phyloP scores from a whole-genome alignment of 176 grass and related monocot genomes.

The Rhynchospora pubera region DNA sequence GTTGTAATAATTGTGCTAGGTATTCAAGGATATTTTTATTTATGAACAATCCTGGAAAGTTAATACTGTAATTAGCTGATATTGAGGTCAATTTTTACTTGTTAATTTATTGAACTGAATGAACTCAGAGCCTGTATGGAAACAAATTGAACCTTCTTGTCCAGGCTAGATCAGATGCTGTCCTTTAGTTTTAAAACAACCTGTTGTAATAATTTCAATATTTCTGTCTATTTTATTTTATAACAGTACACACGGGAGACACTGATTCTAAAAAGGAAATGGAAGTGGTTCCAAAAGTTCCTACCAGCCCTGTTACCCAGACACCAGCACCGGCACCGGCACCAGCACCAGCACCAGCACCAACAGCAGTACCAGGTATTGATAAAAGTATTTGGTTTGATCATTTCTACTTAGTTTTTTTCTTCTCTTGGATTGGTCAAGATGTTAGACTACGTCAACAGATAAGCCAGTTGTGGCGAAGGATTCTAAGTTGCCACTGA shows the following conservation, averaged over 20 bases:
- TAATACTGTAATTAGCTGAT: neutral
- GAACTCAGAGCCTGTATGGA: neutral
- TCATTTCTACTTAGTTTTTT: neutral
- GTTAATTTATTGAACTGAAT: neutral
- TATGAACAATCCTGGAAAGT: neutral
- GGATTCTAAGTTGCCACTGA: slow-evolving; percentile 27
- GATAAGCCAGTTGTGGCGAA: slow-evolving; percentile 21
- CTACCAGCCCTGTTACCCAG: slow-evolving; percentile 19
- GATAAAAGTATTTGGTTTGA: slow-evolving; percentile 10
- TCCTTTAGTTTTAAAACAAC: neutral
- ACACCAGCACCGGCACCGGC: neutral
- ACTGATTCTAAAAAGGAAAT: slow-evolving; percentile 34
- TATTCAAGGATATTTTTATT: neutral
- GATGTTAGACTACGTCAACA: neutral
- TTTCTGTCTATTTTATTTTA: neutral
- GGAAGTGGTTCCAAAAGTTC: slow-evolving; percentile 15
- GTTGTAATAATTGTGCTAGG: neutral
- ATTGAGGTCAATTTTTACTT: neutral
- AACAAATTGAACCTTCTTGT: neutral
- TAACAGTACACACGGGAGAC: slow-evolving; percentile 34
- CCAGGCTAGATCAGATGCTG: neutral
- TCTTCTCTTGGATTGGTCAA: slow-evolving; percentile 18
- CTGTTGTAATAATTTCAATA: neutral
- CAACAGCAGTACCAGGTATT: slow-evolving; percentile 37
- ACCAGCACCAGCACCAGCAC: too few relatives aligned